Percentiles rank a stretch among this genome's conserved stretches.
Conservation (phyloP, 2,329 filamentous ascomycete genomes). For the Madurella mycetomatis region DNA sequence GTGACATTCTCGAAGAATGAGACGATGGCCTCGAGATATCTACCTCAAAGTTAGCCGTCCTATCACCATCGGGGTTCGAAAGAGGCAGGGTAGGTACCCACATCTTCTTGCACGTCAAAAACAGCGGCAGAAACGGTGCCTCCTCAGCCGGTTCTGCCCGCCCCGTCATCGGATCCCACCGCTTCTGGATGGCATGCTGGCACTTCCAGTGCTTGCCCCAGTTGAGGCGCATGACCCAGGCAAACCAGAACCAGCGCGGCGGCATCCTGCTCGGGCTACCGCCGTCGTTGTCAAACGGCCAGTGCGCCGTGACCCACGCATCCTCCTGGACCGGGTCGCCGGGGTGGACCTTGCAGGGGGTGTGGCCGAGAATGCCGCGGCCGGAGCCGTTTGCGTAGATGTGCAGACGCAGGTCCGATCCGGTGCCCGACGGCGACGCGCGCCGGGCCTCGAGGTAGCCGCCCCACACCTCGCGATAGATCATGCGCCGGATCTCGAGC, state of each 20-base stretch:
- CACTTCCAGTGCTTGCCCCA: constrained; percentile 28
- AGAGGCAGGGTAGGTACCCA: constrained; percentile 7
- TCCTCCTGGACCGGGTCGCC: constrained; percentile 3
- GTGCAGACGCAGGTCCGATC: constrained; percentile 17
- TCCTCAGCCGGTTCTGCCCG: background rate
- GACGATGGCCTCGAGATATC: constrained; percentile 23
- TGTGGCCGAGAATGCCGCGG: constrained; percentile 3
- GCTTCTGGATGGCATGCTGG: constrained; percentile 22
- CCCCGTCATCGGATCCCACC: constrained; percentile 18
- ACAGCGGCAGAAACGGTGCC: constrained; percentile 21
- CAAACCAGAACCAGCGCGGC: constrained; percentile 23
- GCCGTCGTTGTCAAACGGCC: constrained; percentile 3
- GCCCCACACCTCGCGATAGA: constrained; percentile 18
- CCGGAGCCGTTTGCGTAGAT: constrained; percentile 13
- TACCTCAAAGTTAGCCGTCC: background rate
- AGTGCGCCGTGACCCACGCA: constrained; percentile 3
- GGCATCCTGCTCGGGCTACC: constrained; percentile 1
- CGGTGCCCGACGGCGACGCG: background rate
- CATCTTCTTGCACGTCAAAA: constrained; percentile 26
- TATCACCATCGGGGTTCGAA: no score
- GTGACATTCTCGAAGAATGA: constrained; percentile 25
- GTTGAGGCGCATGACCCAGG: constrained; percentile 21
- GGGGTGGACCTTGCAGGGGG: constrained; percentile 3
- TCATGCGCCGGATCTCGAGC: constrained; percentile 16
- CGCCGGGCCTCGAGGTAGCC: constrained; percentile 9